Evolutionary conservation across 2,329 filamentous ascomycete genomes (phyloP), one percentile per base, ranked within the genome.

Genomic region (Zymoseptoria ardabiliae): DNA sequence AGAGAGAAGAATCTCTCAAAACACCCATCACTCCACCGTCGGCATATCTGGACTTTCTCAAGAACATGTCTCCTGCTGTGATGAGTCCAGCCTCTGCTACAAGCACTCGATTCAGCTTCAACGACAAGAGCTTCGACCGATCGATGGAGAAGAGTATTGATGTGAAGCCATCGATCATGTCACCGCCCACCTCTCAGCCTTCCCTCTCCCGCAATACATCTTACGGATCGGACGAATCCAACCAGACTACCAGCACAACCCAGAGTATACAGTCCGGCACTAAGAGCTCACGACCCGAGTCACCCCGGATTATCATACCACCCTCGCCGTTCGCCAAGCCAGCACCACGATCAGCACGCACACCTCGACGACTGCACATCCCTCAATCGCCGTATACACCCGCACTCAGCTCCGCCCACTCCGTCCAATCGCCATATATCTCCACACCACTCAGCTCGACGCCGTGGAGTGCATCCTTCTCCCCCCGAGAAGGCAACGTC

Each of bases 1-100:
- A 92, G 74, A 77, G 78, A 57, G 82, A 88, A 66, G 81, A 88
- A 58, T 82, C 86, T 60, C 75, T 80, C 51, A 88, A 86, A 76
- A 97, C 92, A 4, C 92, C 92, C 54, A 96, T 97, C 73, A 95
- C 89, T 55, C 93, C 93, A 56, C 93, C 93, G 2, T 81, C 84
- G 21, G 92, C 93, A 59, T 97, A 97, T 73, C 88, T 90, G 66
- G 91, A 97, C 71, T 97, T 97, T 72, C 85, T 97, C 63, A 93
- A 91, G 76, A 86, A 87, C 61, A 85, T 95, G 76, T 87, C 83
- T 1, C 83, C 83, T 0, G 79, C 87, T 19, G 80, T 91, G 60
- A 84, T 86, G 71, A 91, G 87, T 63, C 89, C 89, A 8, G 76
- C 83, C 53, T 79, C 83, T 53, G 82, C 86, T 49, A 81, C 80